These are phyloP conservation scores for Fraxinus cuspidata DNA, from an alignment of 257 asterid species.

Conservation along the genomic window DNA sequence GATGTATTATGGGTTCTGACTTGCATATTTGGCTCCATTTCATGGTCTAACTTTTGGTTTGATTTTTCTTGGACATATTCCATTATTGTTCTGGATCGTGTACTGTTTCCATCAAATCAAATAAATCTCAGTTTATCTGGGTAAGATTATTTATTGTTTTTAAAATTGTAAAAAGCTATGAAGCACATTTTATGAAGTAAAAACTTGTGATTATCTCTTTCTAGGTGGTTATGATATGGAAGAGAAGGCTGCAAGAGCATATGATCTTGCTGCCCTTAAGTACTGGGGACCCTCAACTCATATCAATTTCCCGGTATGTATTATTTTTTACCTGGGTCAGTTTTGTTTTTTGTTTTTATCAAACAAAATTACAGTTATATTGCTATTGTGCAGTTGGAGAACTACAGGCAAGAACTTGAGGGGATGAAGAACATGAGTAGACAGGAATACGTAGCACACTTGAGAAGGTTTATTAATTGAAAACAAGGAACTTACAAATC, in stretches of 20 bases:
- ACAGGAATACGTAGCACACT: slow-evolving; percentile 84
- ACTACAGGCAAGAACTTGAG: slow-evolving; percentile 79
- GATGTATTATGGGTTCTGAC: slow-evolving; percentile 13
- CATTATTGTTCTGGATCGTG: slow-evolving; percentile 29
- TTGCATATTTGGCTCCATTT: background rate
- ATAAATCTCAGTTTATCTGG: slow-evolving; percentile 67
- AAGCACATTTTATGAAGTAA: background rate
- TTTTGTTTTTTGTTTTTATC: background rate
- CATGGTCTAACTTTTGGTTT: slow-evolving; percentile 38
- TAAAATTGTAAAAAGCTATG: too few species aligned
- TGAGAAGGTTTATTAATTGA: slow-evolving; percentile 57
- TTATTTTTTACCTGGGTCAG: background rate
- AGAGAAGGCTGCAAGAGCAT: slow-evolving; percentile 96
- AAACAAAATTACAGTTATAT: background rate
- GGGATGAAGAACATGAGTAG: slow-evolving; percentile 88
- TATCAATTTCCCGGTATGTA: slow-evolving; percentile 67
- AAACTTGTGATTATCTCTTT: background rate
- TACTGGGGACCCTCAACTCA: slow-evolving; percentile 95
- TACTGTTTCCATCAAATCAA: slow-evolving; percentile 39
- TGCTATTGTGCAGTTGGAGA: slow-evolving; percentile 50
- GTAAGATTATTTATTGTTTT: slow-evolving; percentile 44
- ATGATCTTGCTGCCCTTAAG: slow-evolving; percentile 92
- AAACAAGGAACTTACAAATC: background rate
- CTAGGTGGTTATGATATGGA: slow-evolving; percentile 95
- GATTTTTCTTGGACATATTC: slow-evolving; percentile 35